Base-by-base conservation (phyloP, 2,329 filamentous ascomycete species). In the Pseudocercospora cruenta region DNA sequence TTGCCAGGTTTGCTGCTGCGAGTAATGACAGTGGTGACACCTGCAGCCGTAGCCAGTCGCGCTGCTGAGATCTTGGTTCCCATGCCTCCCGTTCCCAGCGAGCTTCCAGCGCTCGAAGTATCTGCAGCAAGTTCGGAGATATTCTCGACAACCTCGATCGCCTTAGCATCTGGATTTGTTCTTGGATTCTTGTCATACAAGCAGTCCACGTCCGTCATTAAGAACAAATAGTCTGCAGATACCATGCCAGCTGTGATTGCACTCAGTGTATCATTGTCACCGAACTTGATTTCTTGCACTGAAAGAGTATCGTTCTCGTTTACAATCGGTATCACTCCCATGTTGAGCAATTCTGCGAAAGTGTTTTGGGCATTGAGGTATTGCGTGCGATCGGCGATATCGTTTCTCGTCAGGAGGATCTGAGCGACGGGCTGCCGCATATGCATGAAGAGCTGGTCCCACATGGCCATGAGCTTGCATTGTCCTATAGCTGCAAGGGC, bases 181-280 rank as follows among this genome's bases (percentile, higher is more conserved):
- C 95, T 87, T 1, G 95, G 95, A 74, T 99, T 99, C 80, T 94
- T 95, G 79, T 96, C 93, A 79, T 99, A 99, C 12, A 99, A 84
- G 77, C 94, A 97, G 78, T 99, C 95, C 57, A 99, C 95, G 76
- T 99, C 95, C 0, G 95, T 99, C 95, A 99, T 98, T 69, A 99
- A 86, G 80, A 99, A 99, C 9, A 99, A 85, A 74, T 97, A 92
- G 76, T 99, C 94, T 59, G 95, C 95, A 75, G 97, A 93, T 21
- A 98, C 92, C 93, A 98, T 98, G 71, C 91, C 95, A 0, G 95
- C 93, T 0, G 95, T 97, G 73, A 99, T 97, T 64, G 95, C 95
- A 12, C 93, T 97, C 55, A 99, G 84, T 1, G 95, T 99, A 79
- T 99, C 95, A 74, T 99, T 99, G 83, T 99, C 95, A 71, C 95